Base-by-base conservation (phyloP, 2,329 filamentous ascomycete species). In the Remersonia thermophila region DNA sequence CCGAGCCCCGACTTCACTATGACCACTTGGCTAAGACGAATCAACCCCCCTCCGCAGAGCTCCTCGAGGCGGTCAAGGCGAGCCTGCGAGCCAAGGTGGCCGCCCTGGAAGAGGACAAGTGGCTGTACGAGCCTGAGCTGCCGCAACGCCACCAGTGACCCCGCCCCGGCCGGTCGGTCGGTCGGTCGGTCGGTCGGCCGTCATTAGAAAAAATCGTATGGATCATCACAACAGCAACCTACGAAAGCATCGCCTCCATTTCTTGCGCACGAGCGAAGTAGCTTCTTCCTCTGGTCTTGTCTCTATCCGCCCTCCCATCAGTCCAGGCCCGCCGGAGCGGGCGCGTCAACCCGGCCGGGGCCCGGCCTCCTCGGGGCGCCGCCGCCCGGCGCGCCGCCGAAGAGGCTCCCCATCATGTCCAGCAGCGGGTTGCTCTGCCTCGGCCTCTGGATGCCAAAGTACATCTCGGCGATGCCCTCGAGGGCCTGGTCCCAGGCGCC, bases 391-490 rank as follows among this genome's bases (percentile, higher is more conserved):
- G 77, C 80, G 14, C 85, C 85, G 33, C 87, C 87, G 52, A 98
- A 83, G 68, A 98, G 75, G 44, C 77, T 87, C 32, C 86, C 87
- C 83, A 98, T 93, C 87, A 98, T 96, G 56, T 98, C 91, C 60
- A 96, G 76, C 58, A 98, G 66, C 3, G 87, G 87, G 58, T 96
- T 96, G 45, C 80, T 82, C 64, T 94, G 85, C 51, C 81, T 73
- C 32, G 87, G 89, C 54, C 86, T 80, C 63, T 78, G 74, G 56
- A 98, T 93, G 26, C 78, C 78, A 62, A 98, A 98, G 66, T 96
- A 98, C 75, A 94, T 87, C 64, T 98, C 89, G 33, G 82, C 89
- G 50, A 98, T 79, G 57, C 84, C 78, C 49, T 86, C 80, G 42
- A 98, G 63, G 16, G 84, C 71, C 54, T 85, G 86, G 25, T 77